phyloP scores from a whole-genome alignment of 257 asterid genomes.

The Nicotiana knightiana region DNA sequence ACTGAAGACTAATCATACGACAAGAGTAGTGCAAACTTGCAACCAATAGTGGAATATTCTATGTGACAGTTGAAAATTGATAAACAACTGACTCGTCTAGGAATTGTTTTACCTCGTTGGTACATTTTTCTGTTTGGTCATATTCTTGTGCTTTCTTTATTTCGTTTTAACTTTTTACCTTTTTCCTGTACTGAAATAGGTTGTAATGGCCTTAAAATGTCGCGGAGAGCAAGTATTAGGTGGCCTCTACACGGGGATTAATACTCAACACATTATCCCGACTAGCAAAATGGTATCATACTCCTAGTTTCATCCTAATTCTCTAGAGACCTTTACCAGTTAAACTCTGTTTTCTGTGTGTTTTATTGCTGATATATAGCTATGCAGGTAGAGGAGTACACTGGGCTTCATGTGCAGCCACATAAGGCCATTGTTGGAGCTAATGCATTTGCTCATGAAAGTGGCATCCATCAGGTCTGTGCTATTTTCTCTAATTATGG shows the following conservation, averaged over 20 bases:
- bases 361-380: constrained; percentile 4
- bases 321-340: background rate
- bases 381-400: constrained; percentile 86
- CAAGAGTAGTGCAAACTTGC: background rate
- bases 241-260: constrained; percentile 85
- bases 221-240: constrained; percentile 68
- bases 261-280: constrained; percentile 60
- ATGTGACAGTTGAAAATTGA: background rate
- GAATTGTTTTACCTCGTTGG: background rate
- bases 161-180: background rate
- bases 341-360: background rate
- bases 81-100: background rate
- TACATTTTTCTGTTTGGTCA: background rate
- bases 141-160: background rate
- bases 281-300: constrained; percentile 86
- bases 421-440: constrained; percentile 99
- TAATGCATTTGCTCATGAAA: constrained; percentile 98
- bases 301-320: background rate
- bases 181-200: constrained; percentile 33
- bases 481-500: background rate
- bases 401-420: constrained; percentile 88
- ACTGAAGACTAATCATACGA: background rate
- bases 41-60: background rate
- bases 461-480: constrained; percentile 95
- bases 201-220: constrained; percentile 88